Evolutionary conservation across 179 eudicot species (phyloP).

Genomic region (Sideroxylon spinosum): DNA sequence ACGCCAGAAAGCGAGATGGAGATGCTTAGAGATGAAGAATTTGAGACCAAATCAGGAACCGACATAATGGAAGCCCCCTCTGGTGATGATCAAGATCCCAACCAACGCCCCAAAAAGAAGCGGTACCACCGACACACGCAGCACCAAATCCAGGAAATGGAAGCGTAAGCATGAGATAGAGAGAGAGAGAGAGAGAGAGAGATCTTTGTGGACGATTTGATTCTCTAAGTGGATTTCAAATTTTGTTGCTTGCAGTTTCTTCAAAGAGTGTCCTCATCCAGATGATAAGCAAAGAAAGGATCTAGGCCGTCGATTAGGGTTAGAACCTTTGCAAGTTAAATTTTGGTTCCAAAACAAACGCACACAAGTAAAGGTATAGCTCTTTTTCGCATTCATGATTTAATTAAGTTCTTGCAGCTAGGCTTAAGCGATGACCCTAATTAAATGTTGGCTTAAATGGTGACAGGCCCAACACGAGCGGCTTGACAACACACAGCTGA

Average conservation of each 20-base stretch:
- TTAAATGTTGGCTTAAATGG: no score
- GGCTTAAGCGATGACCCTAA: background rate
- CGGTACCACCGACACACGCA: conserved; percentile 70
- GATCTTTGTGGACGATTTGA: background rate
- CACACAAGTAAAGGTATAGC: conserved; percentile 61
- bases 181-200: no score
- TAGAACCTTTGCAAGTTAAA: conserved; percentile 61
- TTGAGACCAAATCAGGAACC: conserved; percentile 52
- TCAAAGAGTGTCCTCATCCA: conserved; percentile 65
- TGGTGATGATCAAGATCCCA: conserved; percentile 67
- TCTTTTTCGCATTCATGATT: no score
- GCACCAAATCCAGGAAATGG: conserved; percentile 60
- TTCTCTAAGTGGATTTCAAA: background rate
- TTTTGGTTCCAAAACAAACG: conserved; percentile 77
- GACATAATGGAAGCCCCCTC: conserved; percentile 48
- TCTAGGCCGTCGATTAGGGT: conserved; percentile 43
- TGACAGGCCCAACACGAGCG: conserved; percentile 49
- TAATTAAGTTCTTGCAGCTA: no score
- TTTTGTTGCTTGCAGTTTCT: conserved; percentile 32
- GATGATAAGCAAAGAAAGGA: conserved; percentile 72
- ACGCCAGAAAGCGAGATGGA: conserved; percentile 37
- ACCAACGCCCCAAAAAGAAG: conserved; percentile 74
- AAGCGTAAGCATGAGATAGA: conserved; percentile 39
- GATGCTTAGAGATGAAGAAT: conserved; percentile 39
- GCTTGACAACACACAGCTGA: conserved; percentile 35